phyloP scores from a whole-genome alignment of 2,329 filamentous ascomycete genomes.

The Chrysoporthe puriensis region DNA sequence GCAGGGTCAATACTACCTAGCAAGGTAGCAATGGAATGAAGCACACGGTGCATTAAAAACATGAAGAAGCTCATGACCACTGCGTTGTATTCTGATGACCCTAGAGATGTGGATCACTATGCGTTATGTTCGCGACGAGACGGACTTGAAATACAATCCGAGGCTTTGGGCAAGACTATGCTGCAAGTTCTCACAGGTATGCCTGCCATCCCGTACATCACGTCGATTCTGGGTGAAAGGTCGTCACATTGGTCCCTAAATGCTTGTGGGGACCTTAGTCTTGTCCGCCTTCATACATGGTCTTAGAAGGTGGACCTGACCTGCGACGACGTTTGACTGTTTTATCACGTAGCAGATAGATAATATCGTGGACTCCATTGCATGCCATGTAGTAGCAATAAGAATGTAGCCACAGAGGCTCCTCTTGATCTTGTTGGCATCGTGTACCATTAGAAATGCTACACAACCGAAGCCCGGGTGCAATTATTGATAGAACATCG shows the following conservation, averaged over 20 bases:
- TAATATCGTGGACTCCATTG: neutral
- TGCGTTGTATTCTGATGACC: conserved; percentile 27
- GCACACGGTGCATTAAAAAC: conserved; percentile 34
- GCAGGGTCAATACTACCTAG: conserved; percentile 46
- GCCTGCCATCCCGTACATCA: neutral
- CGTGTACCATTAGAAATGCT: neutral
- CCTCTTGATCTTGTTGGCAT: neutral
- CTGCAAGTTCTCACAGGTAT: neutral
- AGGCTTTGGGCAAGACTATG: neutral
- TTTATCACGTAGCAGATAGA: neutral
- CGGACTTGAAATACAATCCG: neutral
- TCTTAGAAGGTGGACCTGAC: neutral
- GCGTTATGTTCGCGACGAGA: neutral
- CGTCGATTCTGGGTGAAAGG: neutral
- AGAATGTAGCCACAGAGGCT: neutral
- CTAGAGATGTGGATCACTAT: neutral
- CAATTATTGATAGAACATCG: neutral
- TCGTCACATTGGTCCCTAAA: neutral
- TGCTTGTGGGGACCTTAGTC: neutral
- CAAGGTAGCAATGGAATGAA: conserved; percentile 49
- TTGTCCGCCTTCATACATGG: neutral
- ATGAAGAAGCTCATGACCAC: conserved; percentile 19
- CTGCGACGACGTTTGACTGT: neutral
- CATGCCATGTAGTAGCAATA: neutral
- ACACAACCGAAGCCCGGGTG: neutral